These are phyloP conservation scores for Pseudogymnoascus sp. DNA, from an alignment of 2,329 filamentous ascomycete genomes.

Conservation along the genomic window DNA sequence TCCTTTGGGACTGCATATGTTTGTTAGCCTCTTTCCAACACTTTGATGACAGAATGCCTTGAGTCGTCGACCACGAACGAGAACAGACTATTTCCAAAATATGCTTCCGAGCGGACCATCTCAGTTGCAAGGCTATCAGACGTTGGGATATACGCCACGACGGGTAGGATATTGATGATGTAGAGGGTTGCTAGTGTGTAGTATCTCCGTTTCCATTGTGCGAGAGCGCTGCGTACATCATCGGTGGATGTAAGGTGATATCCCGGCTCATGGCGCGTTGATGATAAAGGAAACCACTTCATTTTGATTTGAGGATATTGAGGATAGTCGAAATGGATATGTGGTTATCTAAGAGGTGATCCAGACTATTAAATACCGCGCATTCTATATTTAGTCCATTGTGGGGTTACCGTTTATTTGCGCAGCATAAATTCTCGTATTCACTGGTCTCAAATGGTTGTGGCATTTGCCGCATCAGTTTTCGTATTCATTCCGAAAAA, in stretches of 20 bases:
- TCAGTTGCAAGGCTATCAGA: not conserved
- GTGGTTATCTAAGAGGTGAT: not conserved
- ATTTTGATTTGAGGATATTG: not conserved
- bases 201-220: not conserved
- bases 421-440: not conserved
- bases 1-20: not conserved
- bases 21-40: not conserved
- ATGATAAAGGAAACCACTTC: not conserved
- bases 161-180: not conserved
- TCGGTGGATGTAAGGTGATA: not conserved
- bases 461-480: not conserved
- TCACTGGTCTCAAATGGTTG: not conserved
- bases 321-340: not conserved
- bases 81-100: constrained; percentile 3
- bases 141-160: not conserved
- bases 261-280: not conserved
- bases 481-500: no score
- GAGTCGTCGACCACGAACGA: not conserved
- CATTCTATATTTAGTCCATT: not conserved
- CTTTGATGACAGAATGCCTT: not conserved
- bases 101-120: not conserved
- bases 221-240: not conserved
- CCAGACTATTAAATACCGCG: not conserved
- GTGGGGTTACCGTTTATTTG: not conserved
- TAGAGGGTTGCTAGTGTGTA: not conserved